phyloP scores from a whole-genome alignment of 2,329 filamentous ascomycete genomes.

The Ophiognomonia clavigignenti-juglandacearum region DNA sequence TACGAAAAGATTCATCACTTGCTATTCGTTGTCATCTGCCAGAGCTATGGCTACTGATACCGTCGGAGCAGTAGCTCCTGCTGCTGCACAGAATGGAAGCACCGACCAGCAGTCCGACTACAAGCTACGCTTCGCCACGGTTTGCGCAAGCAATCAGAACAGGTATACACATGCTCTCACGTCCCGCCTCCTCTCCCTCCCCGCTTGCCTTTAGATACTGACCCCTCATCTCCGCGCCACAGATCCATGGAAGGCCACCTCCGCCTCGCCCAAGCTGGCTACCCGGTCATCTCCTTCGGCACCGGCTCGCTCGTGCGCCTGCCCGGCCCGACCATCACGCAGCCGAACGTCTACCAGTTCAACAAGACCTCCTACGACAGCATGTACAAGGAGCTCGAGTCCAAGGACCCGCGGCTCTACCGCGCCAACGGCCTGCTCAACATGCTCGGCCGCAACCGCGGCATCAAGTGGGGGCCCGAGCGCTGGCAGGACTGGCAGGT shows the following conservation, averaged over 20 bases:
- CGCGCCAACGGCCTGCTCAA: constrained; percentile 87
- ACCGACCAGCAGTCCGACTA: constrained; percentile 53
- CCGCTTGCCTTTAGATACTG: no score
- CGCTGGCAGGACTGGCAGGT: constrained; percentile 97
- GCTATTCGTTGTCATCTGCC: constrained; percentile 15
- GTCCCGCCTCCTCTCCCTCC: not conserved
- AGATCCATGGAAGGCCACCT: constrained; percentile 99
- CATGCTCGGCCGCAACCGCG: constrained; percentile 90
- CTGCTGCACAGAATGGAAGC: constrained; percentile 34
- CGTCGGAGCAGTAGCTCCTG: constrained; percentile 31
- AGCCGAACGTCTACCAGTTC: constrained; percentile 97
- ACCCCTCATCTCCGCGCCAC: constrained; percentile 12
- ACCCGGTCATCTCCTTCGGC: constrained; percentile 97
- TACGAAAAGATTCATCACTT: not conserved
- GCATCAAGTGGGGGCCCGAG: constrained; percentile 92
- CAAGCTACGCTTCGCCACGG: constrained; percentile 95
- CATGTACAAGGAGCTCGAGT: constrained; percentile 86
- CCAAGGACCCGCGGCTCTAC: constrained; percentile 84
- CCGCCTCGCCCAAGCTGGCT: constrained; percentile 76
- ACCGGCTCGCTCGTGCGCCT: constrained; percentile 92
- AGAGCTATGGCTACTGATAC: constrained; percentile 25
- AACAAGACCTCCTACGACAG: constrained; percentile 93
- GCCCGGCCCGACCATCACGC: constrained; percentile 82
- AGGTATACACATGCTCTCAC: constrained; percentile 52
- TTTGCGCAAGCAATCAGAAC: constrained; percentile 99